Evolutionary conservation across 306 rosid species (phyloP), one percentile per base, ranked within the genome.

Genomic region (Quercus ilex): DNA sequence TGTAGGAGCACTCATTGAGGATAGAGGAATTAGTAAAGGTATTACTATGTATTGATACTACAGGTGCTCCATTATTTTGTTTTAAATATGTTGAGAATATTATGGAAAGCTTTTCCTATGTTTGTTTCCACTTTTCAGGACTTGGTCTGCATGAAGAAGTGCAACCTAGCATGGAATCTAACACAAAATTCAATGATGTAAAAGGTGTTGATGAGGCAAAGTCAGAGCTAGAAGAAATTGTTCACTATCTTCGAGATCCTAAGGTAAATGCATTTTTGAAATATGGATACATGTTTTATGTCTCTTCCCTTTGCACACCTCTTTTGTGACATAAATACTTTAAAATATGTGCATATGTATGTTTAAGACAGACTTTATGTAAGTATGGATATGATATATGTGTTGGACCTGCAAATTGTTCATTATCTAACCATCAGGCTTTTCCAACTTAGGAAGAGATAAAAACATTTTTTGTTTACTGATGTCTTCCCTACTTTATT

Each of bases 201-300:
- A 91, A 92, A 86, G 99, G 97, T 56, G 93, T 86, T 76, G 97
- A 94, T 77, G 99, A 92, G 86, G 99, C 97, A 18, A 94, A 94
- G 86, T 89, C 90, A 19, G 99, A 92, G 83, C 85, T 94, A 55
- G 99, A 94, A 84, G 97, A 94, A 87, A 90, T 94, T 69, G 97
- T 94, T 81, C 91, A 87, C 87, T 90, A 92, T 87, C 97, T 92
- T 63, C 92, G 90, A 80, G 97, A 94, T 84, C 99, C 99, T 2
- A 88, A 91, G 97, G 97, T 92, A 77, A 30, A 63, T 78, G 31
- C 55, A 76, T 77, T 73, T 57, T 41, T 63, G 33, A 19, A 30
- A 69, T 64, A 55, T 73, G 14, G 5, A 8, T 63, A 14, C 30
- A 13, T 5, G 15, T 71, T 62, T 26, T 46, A 23, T 25, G 25